A percentile compares a stretch with the other conserved stretches of the same genome.
Conservation (phyloP, 805 yeast species). For the Candida pini region DNA sequence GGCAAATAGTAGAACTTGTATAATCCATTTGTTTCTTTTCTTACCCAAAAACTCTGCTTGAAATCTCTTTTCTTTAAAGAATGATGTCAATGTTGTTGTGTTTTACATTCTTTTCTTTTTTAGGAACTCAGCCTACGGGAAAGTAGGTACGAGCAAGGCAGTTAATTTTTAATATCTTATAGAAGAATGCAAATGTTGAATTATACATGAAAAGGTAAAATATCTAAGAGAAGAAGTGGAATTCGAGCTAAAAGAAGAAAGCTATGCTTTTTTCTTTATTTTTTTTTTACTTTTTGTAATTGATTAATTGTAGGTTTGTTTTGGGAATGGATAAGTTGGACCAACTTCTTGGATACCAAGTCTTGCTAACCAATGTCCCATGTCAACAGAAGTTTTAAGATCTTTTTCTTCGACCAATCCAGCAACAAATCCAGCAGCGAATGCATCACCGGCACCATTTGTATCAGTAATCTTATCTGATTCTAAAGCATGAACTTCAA, state of each 20-base stretch:
- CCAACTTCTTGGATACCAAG: constrained; percentile 90
- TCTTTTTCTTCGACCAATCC: constrained; percentile 73
- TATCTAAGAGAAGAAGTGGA: neutral
- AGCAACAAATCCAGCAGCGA: constrained; percentile 94
- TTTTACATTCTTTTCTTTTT: too few relatives aligned
- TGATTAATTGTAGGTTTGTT: constrained; percentile 53
- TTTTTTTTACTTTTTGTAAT: too few relatives aligned
- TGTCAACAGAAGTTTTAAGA: constrained; percentile 55
- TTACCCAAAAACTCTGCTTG: too few relatives aligned
- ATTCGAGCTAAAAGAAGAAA: neutral
- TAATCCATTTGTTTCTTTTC: too few relatives aligned
- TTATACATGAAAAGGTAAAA: constrained; percentile 2
- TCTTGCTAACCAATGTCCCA: constrained; percentile 97
- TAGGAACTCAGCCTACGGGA: too few relatives aligned
- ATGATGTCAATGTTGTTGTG: too few relatives aligned
- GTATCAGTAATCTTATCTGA: constrained; percentile 74
- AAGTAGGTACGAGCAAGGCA: too few relatives aligned
- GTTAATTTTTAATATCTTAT: too few relatives aligned
- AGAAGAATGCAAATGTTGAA: constrained; percentile 10
- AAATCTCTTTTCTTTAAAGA: too few relatives aligned
- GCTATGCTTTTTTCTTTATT: too few relatives aligned
- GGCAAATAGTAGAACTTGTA: too few relatives aligned
- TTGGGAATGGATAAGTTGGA: constrained; percentile 86
- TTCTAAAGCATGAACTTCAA: constrained; percentile 69
- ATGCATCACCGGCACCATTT: constrained; percentile 99